phyloP scores from a whole-genome alignment of 805 yeast genomes.

The Tetrapisispora phaffii region DNA sequence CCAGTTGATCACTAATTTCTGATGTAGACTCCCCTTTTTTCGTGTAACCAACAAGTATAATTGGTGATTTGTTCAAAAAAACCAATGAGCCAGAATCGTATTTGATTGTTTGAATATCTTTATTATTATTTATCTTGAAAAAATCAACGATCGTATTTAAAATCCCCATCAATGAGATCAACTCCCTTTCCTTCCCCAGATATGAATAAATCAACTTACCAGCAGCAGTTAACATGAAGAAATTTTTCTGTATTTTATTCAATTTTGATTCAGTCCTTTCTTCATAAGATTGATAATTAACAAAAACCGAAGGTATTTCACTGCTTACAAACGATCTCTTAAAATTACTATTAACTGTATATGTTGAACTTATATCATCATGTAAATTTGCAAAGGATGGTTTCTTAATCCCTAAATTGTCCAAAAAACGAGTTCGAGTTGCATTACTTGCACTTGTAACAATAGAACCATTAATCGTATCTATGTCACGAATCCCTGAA shows the following conservation, averaged over 20 bases:
- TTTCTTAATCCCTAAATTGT: not conserved
- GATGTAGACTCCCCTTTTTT: conserved; percentile 42
- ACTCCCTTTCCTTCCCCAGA: conserved; percentile 44
- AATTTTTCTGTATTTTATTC: conserved; percentile 43
- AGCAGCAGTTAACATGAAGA: conserved; percentile 69
- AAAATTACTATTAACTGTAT: conserved; percentile 2
- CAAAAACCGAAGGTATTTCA: conserved; percentile 24
- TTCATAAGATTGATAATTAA: not conserved
- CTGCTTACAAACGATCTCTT: conserved; percentile 20
- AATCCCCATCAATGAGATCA: conserved; percentile 66
- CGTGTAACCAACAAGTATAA: conserved; percentile 64
- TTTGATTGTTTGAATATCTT: conserved; percentile 38
- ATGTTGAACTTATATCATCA: conserved; percentile 1
- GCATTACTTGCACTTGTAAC: not conserved
- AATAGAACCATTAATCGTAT: not conserved
- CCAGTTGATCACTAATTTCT: conserved; percentile 54
- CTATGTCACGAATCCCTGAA: not conserved
- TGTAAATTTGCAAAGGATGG: not conserved
- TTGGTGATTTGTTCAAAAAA: conserved; percentile 54
- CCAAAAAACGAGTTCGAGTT: not conserved
- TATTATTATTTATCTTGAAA: conserved; percentile 38
- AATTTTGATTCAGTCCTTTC: not conserved
- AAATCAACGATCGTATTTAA: conserved; percentile 70
- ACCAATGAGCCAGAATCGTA: conserved; percentile 32
- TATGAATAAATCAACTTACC: conserved; percentile 82